A percentile compares a stretch with the other conserved stretches of the same genome.
These are phyloP conservation scores for Aspergillus thermomutatus DNA, from an alignment of 2,329 filamentous ascomycete species.

Conservation along the genomic window DNA sequence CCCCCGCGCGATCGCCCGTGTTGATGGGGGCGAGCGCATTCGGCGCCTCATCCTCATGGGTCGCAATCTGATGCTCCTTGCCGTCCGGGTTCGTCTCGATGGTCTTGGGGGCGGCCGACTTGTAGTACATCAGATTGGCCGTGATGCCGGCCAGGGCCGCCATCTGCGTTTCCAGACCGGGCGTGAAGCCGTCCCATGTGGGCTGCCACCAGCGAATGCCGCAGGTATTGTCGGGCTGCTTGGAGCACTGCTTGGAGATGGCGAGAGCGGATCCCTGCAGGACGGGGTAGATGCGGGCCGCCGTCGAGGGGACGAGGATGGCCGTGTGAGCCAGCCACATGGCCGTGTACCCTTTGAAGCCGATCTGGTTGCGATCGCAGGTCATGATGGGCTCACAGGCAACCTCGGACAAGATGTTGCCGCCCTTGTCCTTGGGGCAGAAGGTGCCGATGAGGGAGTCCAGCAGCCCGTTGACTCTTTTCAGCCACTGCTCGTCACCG, in stretches of 20 bases:
- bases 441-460: conserved; percentile 44
- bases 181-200: conserved; percentile 49
- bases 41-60: conserved; percentile 16
- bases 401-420: conserved; percentile 60
- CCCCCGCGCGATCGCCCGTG: conserved; percentile 29
- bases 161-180: conserved; percentile 64
- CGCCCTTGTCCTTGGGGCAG: conserved; percentile 41
- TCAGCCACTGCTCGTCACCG: conserved; percentile 52
- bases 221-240: conserved; percentile 54
- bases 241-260: conserved; percentile 60
- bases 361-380: conserved; percentile 67
- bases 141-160: conserved; percentile 61
- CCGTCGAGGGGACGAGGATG: conserved; percentile 57
- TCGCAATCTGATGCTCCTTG: conserved; percentile 36
- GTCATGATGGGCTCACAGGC: conserved; percentile 58
- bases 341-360: conserved; percentile 66
- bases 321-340: conserved; percentile 60
- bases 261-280: conserved; percentile 55
- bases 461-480: conserved; percentile 53
- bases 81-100: conserved; percentile 48
- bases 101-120: conserved; percentile 42
- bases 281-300: conserved; percentile 51
- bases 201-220: conserved; percentile 58
- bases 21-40: conserved; percentile 4
- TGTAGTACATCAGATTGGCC: conserved; percentile 51